Evolutionary conservation across 2,329 filamentous ascomycete species (phyloP), one percentile per base, ranked within the genome.

Genomic region (Colletotrichum trifolii): DNA sequence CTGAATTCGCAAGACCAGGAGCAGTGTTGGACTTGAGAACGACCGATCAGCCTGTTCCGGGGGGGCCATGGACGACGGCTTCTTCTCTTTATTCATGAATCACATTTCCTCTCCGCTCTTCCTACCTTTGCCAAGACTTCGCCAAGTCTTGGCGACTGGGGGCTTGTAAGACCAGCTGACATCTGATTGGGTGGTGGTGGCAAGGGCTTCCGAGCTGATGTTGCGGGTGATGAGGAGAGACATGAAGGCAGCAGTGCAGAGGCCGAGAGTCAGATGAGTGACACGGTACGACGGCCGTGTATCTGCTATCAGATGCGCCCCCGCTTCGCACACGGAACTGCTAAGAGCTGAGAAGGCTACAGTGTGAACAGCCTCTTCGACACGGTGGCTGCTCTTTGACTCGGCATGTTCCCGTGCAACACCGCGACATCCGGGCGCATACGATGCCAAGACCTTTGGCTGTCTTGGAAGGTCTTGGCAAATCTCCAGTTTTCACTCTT

Each of bases 101-200:
- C 52, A 65, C 62, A 65, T 65, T 65, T 62, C 63, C 63, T 65
- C 47, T 65, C 63, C 63, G 63, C 63, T 65, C 63, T 65, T 62
- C 63, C 63, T 65, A 57, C 52, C 52, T 53, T 65, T 25, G 46
- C 52, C 33, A 57, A 57, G 63, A 57, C 63, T 65, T 65, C 58
- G 58, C 63, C 62, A 48, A 62, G 62, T 39, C 62, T 65, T 65
- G 63, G 63, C 63, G 58, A 62, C 63, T 33, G 52, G 58, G 60
- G 52, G 63, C 47, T 49, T 56, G 58, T 42, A 42, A 47, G 58
- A 48, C 53, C 47, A 54, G 47, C 25, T 43, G 52, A 39, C 42
- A 7, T 49, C 43, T 62, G 12, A 65, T 65, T 65, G 63, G 63
- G 13, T 11, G 6, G n/a, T 17, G 40, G 52, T 57, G 52, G 58